phyloP scores from a whole-genome alignment of 176 grass and related monocot species.

The Avena atlantica region DNA sequence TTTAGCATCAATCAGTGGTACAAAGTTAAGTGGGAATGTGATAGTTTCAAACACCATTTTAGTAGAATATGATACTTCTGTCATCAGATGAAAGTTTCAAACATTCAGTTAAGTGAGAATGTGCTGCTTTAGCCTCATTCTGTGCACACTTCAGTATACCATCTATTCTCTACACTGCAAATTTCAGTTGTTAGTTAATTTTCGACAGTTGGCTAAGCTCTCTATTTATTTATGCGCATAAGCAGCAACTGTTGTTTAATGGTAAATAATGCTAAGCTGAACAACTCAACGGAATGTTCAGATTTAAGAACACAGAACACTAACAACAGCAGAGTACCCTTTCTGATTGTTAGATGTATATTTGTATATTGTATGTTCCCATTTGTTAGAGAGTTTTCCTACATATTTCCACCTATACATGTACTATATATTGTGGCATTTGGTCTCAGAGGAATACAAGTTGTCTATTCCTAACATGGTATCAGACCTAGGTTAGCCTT shows the following conservation, averaged over 20 bases:
- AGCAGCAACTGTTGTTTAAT: background rate
- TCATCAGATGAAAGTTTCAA: background rate
- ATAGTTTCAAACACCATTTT: background rate
- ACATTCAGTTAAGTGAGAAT: background rate
- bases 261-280: constrained; percentile 2
- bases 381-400: too few species aligned
- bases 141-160: background rate
- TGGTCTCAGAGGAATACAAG: too few species aligned
- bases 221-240: background rate
- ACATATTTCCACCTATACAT: too few species aligned
- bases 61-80: background rate
- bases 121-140: background rate
- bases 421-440: too few species aligned
- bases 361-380: too few species aligned
- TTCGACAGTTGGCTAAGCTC: background rate
- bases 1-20: background rate
- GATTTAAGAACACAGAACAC: background rate
- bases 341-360: too few species aligned
- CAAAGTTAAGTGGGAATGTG: background rate
- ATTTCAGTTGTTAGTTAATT: constrained; percentile 19
- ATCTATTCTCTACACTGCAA: background rate
- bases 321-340: constrained; percentile 34
- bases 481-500: too few species aligned
- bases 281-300: background rate
- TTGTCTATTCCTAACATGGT: too few species aligned